These are phyloP conservation scores for Avena eriantha DNA, from an alignment of 176 grass and related monocot species.

Conservation along the genomic window DNA sequence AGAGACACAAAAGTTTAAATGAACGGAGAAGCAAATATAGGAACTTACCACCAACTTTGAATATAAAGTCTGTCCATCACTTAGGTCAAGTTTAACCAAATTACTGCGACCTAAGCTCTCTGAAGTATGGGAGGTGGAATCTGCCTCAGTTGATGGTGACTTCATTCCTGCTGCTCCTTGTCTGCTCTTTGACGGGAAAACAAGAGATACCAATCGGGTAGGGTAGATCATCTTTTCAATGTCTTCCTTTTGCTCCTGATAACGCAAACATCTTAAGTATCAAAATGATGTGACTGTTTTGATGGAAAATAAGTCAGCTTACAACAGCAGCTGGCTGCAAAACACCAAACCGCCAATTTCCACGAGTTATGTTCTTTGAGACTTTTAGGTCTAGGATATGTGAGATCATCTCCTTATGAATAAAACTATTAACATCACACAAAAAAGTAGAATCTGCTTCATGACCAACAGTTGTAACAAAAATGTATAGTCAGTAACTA, in stretches of 20 bases:
- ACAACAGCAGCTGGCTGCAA: conserved; percentile 15
- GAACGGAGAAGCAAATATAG: conserved; percentile 26
- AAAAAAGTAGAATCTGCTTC: neutral
- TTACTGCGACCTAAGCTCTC: conserved; percentile 50
- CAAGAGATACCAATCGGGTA: conserved; percentile 72
- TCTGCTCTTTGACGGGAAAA: conserved; percentile 50
- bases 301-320: neutral
- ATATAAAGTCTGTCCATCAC: conserved; percentile 72
- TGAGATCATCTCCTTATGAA: neutral
- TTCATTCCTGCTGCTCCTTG: conserved; percentile 36
- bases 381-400: neutral
- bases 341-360: neutral
- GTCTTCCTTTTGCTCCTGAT: conserved; percentile 62
- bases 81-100: conserved; percentile 81
- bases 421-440: neutral
- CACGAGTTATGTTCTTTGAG: neutral
- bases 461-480: neutral
- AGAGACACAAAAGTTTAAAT: neutral
- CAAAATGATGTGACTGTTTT: conserved; percentile 17
- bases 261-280: conserved; percentile 19
- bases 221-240: conserved; percentile 68
- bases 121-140: conserved; percentile 17
- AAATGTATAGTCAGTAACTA: neutral
- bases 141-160: conserved; percentile 34
- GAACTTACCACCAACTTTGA: conserved; percentile 93